Percentiles rank a stretch among this genome's conserved stretches.
phyloP scores from a whole-genome alignment of 2,329 filamentous ascomycete species.

The Penicillium sp. region DNA sequence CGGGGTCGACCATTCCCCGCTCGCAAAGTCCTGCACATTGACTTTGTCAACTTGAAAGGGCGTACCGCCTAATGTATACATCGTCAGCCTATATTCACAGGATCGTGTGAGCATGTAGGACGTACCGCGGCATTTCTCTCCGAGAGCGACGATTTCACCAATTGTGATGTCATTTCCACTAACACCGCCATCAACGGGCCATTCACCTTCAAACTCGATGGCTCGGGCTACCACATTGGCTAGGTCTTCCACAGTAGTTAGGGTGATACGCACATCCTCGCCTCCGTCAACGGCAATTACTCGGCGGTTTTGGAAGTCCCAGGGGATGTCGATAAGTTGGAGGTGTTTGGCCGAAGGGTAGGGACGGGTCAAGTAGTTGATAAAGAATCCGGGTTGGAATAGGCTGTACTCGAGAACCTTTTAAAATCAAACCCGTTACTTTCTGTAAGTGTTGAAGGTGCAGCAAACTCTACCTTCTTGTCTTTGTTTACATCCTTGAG shows the following conservation, averaged over 20 bases:
- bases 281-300: slow-evolving; percentile 32
- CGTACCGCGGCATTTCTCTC: slow-evolving; percentile 37
- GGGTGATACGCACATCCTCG: slow-evolving; percentile 30
- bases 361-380: slow-evolving; percentile 57
- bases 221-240: slow-evolving; percentile 37
- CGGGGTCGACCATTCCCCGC: slow-evolving; percentile 24
- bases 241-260: slow-evolving; percentile 39
- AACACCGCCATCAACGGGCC: slow-evolving; percentile 44
- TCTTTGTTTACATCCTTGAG: slow-evolving; percentile 53
- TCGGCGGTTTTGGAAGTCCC: slow-evolving; percentile 39
- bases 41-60: slow-evolving; percentile 30
- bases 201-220: slow-evolving; percentile 42
- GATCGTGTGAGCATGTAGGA: neutral
- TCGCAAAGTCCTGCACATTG: slow-evolving; percentile 33
- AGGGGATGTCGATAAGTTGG: slow-evolving; percentile 28
- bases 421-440: neutral
- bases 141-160: slow-evolving; percentile 33
- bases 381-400: slow-evolving; percentile 57
- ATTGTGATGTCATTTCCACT: slow-evolving; percentile 32
- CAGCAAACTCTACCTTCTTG: slow-evolving; percentile 35
- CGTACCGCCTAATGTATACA: neutral
- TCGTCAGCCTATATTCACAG: neutral
- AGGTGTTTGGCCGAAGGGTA: slow-evolving; percentile 49
- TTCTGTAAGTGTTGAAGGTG: neutral
- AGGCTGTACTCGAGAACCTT: slow-evolving; percentile 58